Evolutionary conservation across 768 basidiomycete species (phyloP).

Genomic region (Polyporus arcularius): DNA sequence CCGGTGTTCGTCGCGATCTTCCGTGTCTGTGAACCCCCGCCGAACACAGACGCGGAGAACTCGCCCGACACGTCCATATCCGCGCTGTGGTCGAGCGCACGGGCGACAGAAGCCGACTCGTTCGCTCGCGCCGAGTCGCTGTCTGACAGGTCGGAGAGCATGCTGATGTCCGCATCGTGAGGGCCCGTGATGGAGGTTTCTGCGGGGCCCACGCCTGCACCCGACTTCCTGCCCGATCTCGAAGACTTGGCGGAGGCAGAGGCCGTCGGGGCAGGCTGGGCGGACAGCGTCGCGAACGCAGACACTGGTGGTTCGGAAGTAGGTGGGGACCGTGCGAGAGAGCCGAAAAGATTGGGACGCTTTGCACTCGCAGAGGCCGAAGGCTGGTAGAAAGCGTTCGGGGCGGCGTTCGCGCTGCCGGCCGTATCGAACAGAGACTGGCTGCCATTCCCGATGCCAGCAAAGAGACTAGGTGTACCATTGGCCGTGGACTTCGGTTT

Average conservation of each 20-base stretch:
- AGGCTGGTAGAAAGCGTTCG: constrained; percentile 71
- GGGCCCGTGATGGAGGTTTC: constrained; percentile 7
- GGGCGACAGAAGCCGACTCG: constrained; percentile 11
- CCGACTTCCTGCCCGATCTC: not conserved
- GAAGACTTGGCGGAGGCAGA: not conserved
- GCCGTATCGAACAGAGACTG: constrained; percentile 41
- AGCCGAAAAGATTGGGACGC: constrained; percentile 11
- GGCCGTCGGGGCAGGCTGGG: not conserved
- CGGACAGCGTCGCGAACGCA: constrained; percentile 6
- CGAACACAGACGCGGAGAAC: constrained; percentile 35
- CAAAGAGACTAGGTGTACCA: not conserved
- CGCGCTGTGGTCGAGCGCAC: constrained; percentile 21
- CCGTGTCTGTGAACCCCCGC: not conserved
- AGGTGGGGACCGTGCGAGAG: constrained; percentile 4
- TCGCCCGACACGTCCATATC: constrained; percentile 21
- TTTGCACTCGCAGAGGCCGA: constrained; percentile 32
- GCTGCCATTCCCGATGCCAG: not conserved
- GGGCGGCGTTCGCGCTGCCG: constrained; percentile 51
- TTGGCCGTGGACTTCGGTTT: not conserved
- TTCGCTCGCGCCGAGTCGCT: constrained; percentile 6
- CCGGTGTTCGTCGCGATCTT: constrained; percentile 20
- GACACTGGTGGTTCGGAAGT: constrained; percentile 5
- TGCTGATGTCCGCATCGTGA: constrained; percentile 19
- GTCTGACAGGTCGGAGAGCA: constrained; percentile 17
- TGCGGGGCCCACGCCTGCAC: not conserved